Base-by-base conservation (phyloP, 768 basidiomycete genomes). In the Auricularia heimuer region DNA sequence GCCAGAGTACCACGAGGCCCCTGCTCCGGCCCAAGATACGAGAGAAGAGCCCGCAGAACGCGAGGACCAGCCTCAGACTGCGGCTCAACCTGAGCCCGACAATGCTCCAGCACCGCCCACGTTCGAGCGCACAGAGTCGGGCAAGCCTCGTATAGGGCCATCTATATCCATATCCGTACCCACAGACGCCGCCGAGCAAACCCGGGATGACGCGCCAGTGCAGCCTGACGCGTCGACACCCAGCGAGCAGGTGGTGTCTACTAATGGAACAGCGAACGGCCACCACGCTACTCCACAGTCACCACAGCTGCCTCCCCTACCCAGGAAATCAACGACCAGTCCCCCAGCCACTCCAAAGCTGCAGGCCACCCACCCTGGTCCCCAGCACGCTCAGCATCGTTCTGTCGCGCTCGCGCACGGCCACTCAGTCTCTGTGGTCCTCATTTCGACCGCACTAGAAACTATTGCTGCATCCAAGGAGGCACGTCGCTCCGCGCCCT, bases 381-480 rank as follows among this genome's bases (percentile, higher is more conserved):
- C 14, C 4, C 56, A 60, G 24, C 56, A 54, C 0, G n/a, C 18
- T 8, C 18, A 14, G 10, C 70, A 75, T 64, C 75, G 77, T 34
- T 77, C 76, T 3, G 67, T 78, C 21, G 78, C 67, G 2, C 71
- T 77, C 12, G 74, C 75, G n/a, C 84, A 80, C 71, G 90, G 90
- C 4, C 81, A 85, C 69, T 86, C 83, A 7, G 88, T 92, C 51
- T 92, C 90, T 2, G 82, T 86, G 54, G 88, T 92, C 29, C 81
- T 94, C 62, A 90, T 94, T 68, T 82, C 89, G 4, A 88, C 91
- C 12, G 93, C 94, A 3, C 76, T 97, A 66, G 92, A 96, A 72
- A 85, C 85, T 7, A 94, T 97, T 72, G 84, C 88, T 44, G 78
- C 88, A 12, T 96, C 94, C 0, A 90, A 89, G 72, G 94, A 96